Evolutionary conservation across 2,329 filamentous ascomycete genomes (phyloP).

Genomic region (Trichoderma semiorbis): DNA sequence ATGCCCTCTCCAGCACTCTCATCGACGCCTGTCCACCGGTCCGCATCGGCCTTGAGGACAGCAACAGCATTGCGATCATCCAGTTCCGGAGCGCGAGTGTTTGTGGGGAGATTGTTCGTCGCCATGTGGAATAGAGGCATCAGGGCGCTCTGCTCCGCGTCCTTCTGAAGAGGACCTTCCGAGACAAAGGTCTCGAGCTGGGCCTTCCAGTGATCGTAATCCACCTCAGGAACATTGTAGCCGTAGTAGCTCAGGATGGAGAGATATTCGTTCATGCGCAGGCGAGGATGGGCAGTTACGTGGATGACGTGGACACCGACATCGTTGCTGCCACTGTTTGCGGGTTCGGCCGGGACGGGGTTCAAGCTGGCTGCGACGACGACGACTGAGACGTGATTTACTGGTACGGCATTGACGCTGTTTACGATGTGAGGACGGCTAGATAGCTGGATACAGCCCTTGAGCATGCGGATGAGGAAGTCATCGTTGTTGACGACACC

Average conservation of each 20-base stretch:
- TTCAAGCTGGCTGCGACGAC: constrained; percentile 60
- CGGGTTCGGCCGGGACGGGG: not conserved
- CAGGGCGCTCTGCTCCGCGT: constrained; percentile 30
- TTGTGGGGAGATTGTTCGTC: constrained; percentile 53
- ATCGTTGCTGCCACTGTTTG: not conserved
- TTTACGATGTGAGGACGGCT: constrained; percentile 75
- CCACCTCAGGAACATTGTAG: constrained; percentile 71
- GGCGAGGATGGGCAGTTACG: constrained; percentile 74
- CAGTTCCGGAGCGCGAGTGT: constrained; percentile 66
- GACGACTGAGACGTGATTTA: constrained; percentile 68
- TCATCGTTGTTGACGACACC: constrained; percentile 81
- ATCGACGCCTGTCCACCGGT: constrained; percentile 56
- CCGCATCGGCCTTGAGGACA: constrained; percentile 60
- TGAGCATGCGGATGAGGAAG: constrained; percentile 81
- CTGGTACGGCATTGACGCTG: constrained; percentile 85
- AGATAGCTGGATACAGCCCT: constrained; percentile 79
- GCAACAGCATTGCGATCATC: constrained; percentile 61
- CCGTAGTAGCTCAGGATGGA: constrained; percentile 65
- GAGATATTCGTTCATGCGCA: constrained; percentile 65
- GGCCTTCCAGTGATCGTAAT: constrained; percentile 49
- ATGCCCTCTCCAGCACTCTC: constrained; percentile 45
- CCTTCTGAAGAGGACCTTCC: constrained; percentile 26
- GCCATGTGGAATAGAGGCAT: constrained; percentile 68
- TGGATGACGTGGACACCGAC: constrained; percentile 56
- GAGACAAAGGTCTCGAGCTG: constrained; percentile 30